Conservation (phyloP, 306 rosid genomes). For the Acacia melanoxylon region DNA sequence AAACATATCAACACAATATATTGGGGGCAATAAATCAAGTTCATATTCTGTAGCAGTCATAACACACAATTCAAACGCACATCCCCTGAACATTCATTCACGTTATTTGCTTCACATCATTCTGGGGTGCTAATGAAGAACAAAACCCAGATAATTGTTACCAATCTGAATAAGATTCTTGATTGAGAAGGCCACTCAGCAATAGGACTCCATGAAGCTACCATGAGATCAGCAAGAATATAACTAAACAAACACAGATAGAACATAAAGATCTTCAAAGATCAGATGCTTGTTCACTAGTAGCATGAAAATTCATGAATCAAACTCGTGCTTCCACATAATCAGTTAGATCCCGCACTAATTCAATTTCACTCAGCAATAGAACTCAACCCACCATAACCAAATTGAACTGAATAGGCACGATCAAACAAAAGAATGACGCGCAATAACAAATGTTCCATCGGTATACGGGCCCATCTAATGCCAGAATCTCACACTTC, state of each 20-base stretch:
- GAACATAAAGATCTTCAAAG: not conserved
- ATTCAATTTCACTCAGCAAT: not conserved
- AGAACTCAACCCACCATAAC: not conserved
- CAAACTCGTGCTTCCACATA: not conserved
- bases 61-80: slow-evolving; percentile 4
- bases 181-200: not conserved
- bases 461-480: not conserved
- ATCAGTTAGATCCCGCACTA: slow-evolving; percentile 1
- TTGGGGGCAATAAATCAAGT: not conserved
- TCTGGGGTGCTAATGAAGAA: not conserved
- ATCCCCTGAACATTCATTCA: not conserved
- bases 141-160: not conserved
- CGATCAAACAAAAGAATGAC: not conserved
- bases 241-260: not conserved
- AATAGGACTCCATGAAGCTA: not conserved
- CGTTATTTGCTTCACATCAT: slow-evolving; percentile 16
- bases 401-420: not conserved
- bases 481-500: slow-evolving; percentile 5
- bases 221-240: not conserved
- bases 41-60: not conserved
- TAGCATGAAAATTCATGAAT: not conserved
- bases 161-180: slow-evolving; percentile 4
- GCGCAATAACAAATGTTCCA: not conserved
- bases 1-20: slow-evolving; percentile 19
- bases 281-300: not conserved